Evolutionary conservation across 2,329 filamentous ascomycete genomes (phyloP).

Genomic region (Xylariales sp.): DNA sequence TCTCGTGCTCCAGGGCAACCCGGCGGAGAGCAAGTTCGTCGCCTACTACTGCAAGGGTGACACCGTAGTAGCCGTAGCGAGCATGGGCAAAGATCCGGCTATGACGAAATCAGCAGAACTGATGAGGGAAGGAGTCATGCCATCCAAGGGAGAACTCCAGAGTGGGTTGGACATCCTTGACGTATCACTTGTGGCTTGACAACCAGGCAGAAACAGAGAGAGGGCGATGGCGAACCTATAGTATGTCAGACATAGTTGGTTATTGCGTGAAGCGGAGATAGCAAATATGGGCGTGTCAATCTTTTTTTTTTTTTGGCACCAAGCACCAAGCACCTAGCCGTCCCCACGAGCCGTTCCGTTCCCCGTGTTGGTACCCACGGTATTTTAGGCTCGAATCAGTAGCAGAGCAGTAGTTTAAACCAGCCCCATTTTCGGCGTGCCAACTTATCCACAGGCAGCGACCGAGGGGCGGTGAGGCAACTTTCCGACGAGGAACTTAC

Average conservation of each 20-base stretch:
- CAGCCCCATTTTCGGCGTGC: background rate
- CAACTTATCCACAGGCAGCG: background rate
- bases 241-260: conserved; percentile 2
- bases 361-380: background rate
- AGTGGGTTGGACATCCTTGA: conserved; percentile 66
- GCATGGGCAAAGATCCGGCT: conserved; percentile 89
- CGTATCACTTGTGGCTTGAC: conserved; percentile 44
- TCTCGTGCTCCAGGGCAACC: conserved; percentile 80
- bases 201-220: background rate
- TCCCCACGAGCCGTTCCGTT: background rate
- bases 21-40: conserved; percentile 82
- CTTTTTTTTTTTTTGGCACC: background rate
- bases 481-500: no score
- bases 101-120: conserved; percentile 86
- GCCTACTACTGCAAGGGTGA: conserved; percentile 92
- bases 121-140: conserved; percentile 86
- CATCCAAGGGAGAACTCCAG: conserved; percentile 79
- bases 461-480: background rate
- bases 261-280: background rate
- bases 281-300: background rate
- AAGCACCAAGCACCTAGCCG: background rate
- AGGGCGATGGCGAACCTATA: conserved; percentile 11
- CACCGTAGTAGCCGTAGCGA: conserved; percentile 87
- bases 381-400: background rate
- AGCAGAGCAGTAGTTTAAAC: background rate